Base-by-base conservation (phyloP, 805 yeast species). In the Wickerhamomyces strasburgensis region DNA sequence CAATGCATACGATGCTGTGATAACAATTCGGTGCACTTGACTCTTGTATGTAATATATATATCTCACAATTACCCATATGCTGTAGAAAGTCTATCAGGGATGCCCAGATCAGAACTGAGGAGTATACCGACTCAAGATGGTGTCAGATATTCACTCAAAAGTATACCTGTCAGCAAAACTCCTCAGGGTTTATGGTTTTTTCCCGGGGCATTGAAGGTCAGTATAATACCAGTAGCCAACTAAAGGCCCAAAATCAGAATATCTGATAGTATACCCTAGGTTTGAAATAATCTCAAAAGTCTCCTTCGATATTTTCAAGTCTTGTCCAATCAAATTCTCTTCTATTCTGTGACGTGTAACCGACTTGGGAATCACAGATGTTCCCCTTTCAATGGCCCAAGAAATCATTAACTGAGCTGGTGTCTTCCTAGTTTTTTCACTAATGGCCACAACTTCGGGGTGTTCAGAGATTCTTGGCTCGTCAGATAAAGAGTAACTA, bases 351-450 rank as follows among this genome's bases (percentile, higher is more conserved):
- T 49, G 39, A 9, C 67, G 63, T 30, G 65, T 66, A 15, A 67
- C 66, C 17, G 75, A 68, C 50, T 73, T 73, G 38, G 78, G 77
- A 37, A 73, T 56, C 14, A 74, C 75, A 26, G 75, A 72, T 21
- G 72, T 62, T 21, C 72, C 77, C 60, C 83, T 73, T 48, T 66
- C 60, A 16, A 73, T 57, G 23, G 73, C 77, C 86, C 84, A 79
- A 15, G 80, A 71, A 39, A 78, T 61, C 28, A 74, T 58, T 14
- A 77, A 51, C 38, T 71, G 70, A 9, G 80, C 81, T 6, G 80
- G 69, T 9, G 68, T 51, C 27, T 62, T 65, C 7, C 52, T 52
- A 41, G 62, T 53, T 42, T 66, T 69, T 30, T 68, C 54, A 9
- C 81, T 76, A 26, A 78, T 50, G 5, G 59, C 60, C 3, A 51